Conservation (phyloP, 805 yeast species). For the Debaryomyces castellii region DNA sequence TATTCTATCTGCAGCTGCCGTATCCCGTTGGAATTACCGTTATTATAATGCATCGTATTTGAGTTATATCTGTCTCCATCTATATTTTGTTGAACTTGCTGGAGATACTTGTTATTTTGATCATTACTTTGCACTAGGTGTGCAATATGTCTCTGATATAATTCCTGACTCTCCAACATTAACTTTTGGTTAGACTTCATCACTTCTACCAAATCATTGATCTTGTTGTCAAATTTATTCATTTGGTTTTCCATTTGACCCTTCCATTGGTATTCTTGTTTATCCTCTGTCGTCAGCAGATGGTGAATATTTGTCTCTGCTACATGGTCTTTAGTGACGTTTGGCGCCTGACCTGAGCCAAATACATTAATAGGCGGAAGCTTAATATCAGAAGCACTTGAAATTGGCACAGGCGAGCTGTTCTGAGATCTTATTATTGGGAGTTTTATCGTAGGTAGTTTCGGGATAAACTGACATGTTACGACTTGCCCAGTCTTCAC, state of each 20-base stretch:
- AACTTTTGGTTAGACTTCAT: conserved; percentile 31
- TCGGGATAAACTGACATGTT: conserved; percentile 55
- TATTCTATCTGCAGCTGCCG: background rate
- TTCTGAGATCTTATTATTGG: conserved; percentile 16
- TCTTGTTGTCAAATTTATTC: conserved; percentile 34
- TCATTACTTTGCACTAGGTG: background rate
- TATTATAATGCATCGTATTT: background rate
- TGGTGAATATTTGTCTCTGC: background rate
- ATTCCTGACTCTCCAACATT: conserved; percentile 19
- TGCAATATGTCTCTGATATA: background rate
- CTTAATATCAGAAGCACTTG: conserved; percentile 7
- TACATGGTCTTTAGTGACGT: background rate
- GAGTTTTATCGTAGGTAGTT: conserved; percentile 43
- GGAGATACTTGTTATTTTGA: background rate
- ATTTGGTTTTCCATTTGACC: conserved; percentile 33
- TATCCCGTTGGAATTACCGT: too few species aligned
- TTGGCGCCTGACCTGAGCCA: background rate
- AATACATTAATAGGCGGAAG: conserved; percentile 14
- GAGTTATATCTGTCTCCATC: background rate
- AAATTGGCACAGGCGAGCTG: background rate
- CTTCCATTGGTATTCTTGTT: conserved; percentile 28
- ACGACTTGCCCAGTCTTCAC: conserved; percentile 43
- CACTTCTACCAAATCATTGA: conserved; percentile 36
- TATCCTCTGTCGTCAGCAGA: background rate
- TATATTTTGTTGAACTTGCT: background rate